Evolutionary conservation across 495 filamentous ascomycete genomes (phyloP).

Genomic region (Neurospora sp.): DNA sequence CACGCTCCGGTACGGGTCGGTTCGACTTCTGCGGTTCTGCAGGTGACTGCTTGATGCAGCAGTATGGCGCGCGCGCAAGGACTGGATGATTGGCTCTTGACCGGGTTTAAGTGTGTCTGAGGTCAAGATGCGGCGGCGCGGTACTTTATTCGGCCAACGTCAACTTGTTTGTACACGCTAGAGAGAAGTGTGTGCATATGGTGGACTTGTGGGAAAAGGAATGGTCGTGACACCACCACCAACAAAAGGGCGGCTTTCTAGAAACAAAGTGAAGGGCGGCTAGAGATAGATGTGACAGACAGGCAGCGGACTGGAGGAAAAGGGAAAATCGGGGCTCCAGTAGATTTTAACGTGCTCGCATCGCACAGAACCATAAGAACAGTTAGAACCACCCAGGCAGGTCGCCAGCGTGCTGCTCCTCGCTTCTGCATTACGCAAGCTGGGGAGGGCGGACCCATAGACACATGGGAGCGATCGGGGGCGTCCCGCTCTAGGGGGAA

Average conservation of each 20-base stretch:
- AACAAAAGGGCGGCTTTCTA: neutral
- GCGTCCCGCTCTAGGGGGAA: neutral
- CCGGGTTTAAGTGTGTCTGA: neutral
- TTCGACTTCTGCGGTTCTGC: neutral
- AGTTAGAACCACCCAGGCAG: slow-evolving; percentile 4
- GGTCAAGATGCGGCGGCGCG: neutral
- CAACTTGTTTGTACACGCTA: neutral
- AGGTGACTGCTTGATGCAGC: neutral
- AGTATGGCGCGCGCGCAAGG: neutral
- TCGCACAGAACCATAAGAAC: neutral
- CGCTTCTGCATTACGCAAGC: slow-evolving; percentile 13
- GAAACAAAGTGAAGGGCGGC: slow-evolving; percentile 1
- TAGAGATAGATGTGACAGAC: slow-evolving; percentile 5
- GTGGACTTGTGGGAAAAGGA: neutral
- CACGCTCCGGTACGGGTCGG: neutral
- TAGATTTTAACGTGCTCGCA: slow-evolving; percentile 10
- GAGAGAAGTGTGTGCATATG: neutral
- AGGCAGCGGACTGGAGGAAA: neutral
- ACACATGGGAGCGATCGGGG: slow-evolving; percentile 1
- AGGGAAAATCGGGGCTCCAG: slow-evolving; percentile 13
- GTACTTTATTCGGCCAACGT: neutral
- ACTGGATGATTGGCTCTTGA: neutral
- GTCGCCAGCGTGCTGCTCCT: neutral
- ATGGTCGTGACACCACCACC: slow-evolving; percentile 1
- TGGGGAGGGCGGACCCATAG: slow-evolving; percentile 3